Evolutionary conservation across 495 filamentous ascomycete genomes (phyloP).

Genomic region (Xylaria palmicola): DNA sequence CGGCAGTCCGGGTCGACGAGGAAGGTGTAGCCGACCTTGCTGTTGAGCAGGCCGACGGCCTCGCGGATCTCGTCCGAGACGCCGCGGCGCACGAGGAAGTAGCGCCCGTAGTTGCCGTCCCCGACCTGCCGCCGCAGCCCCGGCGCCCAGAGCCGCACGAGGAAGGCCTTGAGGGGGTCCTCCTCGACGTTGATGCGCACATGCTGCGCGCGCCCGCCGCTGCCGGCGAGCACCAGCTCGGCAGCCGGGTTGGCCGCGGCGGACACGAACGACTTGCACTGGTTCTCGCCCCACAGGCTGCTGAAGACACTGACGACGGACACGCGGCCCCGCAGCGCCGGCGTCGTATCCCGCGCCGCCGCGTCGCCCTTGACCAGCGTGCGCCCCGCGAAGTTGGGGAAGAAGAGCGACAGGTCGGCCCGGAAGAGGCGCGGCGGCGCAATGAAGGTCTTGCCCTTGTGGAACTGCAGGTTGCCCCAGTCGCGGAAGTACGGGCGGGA

Average conservation of each 20-base stretch:
- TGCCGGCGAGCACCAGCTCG: conserved; percentile 47
- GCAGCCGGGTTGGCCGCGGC: conserved; percentile 64
- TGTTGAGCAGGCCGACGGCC: conserved; percentile 78
- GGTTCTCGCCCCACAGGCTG: conserved; percentile 78
- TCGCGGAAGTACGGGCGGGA: conserved; percentile 89
- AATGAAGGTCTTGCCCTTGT: conserved; percentile 85
- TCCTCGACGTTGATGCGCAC: conserved; percentile 87
- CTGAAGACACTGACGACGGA: conserved; percentile 79
- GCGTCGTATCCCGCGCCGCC: conserved; percentile 62
- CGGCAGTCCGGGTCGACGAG: conserved; percentile 81
- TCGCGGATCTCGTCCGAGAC: conserved; percentile 71
- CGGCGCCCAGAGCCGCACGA: conserved; percentile 70
- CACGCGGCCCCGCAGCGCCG: conserved; percentile 65
- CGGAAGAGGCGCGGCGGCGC: conserved; percentile 76
- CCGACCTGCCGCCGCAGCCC: conserved; percentile 57
- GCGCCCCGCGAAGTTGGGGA: conserved; percentile 83
- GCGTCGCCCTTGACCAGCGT: conserved; percentile 59
- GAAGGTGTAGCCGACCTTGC: conserved; percentile 92
- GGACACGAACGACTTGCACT: conserved; percentile 69
- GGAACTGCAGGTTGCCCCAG: conserved; percentile 76
- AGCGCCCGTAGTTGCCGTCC: conserved; percentile 63
- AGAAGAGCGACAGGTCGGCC: conserved; percentile 74
- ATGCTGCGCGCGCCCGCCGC: conserved; percentile 58
- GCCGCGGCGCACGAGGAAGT: conserved; percentile 81
- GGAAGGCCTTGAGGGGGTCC: conserved; percentile 68